These are phyloP conservation scores for Spathaspora gorwiae DNA, from an alignment of 805 yeast genomes.

Conservation along the genomic window DNA sequence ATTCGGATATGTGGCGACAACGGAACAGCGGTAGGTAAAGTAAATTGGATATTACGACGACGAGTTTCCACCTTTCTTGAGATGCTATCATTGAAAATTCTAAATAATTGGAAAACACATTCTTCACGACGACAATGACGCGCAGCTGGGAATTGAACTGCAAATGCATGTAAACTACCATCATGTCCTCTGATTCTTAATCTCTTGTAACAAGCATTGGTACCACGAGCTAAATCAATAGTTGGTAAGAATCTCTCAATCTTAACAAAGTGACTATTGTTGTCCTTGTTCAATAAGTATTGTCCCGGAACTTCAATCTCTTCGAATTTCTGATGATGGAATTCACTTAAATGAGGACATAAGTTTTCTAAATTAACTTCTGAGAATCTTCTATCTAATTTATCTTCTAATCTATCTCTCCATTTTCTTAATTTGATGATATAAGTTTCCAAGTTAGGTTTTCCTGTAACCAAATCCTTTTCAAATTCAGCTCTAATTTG, in stretches of 20 bases:
- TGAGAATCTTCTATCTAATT: slow-evolving; percentile 77
- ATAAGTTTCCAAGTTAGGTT: slow-evolving; percentile 86
- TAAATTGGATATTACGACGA: slow-evolving; percentile 76
- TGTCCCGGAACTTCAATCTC: slow-evolving; percentile 98
- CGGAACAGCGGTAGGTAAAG: slow-evolving; percentile 89
- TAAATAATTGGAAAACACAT: slow-evolving; percentile 83
- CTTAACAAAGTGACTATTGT: slow-evolving; percentile 84
- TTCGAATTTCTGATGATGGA: slow-evolving; percentile 97
- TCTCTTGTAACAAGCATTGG: slow-evolving; percentile 85
- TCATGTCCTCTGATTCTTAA: slow-evolving; percentile 89
- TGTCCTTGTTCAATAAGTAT: slow-evolving; percentile 82
- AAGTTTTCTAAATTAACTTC: slow-evolving; percentile 80
- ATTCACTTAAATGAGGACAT: slow-evolving; percentile 92
- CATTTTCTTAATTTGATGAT: slow-evolving; percentile 80
- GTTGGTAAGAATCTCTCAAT: slow-evolving; percentile 90
- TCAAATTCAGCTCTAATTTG: slow-evolving; percentile 88
- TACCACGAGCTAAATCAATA: slow-evolving; percentile 82
- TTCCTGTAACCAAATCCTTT: slow-evolving; percentile 78
- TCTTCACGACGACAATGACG: slow-evolving; percentile 97
- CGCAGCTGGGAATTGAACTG: slow-evolving; percentile 96
- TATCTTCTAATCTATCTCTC: slow-evolving; percentile 90
- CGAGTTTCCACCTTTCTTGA: slow-evolving; percentile 82
- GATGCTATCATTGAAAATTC: slow-evolving; percentile 80
- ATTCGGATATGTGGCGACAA: slow-evolving; percentile 91
- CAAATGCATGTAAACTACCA: slow-evolving; percentile 87